Evolutionary conservation across 2,329 filamentous ascomycete species (phyloP).

Genomic region (Colletotrichum sp.): DNA sequence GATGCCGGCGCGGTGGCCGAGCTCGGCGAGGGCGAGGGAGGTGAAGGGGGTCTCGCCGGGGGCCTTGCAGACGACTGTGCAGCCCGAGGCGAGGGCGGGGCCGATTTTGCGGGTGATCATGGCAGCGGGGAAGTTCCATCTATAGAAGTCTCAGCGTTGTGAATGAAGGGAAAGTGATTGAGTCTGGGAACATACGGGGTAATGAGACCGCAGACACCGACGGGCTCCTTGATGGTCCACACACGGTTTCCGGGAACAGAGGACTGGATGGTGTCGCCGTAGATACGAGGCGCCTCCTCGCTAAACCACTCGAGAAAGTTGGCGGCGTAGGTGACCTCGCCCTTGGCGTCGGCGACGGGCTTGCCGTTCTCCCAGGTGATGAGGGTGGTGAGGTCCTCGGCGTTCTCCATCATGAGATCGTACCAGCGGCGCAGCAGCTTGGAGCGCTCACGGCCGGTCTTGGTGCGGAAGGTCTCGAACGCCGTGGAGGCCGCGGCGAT

Average conservation of each 20-base stretch:
- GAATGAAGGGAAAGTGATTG: neutral
- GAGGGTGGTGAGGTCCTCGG: slow-evolving; percentile 79
- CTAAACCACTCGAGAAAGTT: slow-evolving; percentile 83
- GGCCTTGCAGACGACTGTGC: slow-evolving; percentile 91
- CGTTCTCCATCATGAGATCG: slow-evolving; percentile 78
- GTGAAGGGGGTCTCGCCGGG: slow-evolving; percentile 94
- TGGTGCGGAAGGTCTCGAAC: slow-evolving; percentile 72
- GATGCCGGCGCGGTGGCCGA: slow-evolving; percentile 85
- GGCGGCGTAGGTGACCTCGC: slow-evolving; percentile 75
- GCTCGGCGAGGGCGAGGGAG: slow-evolving; percentile 83
- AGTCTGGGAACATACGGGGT: slow-evolving; percentile 60
- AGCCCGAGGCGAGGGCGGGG: slow-evolving; percentile 88
- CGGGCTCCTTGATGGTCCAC: slow-evolving; percentile 80
- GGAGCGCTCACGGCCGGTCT: slow-evolving; percentile 76
- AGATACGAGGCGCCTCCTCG: slow-evolving; percentile 76
- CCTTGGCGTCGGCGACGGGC: slow-evolving; percentile 75
- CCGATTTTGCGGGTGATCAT: slow-evolving; percentile 77
- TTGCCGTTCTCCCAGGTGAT: slow-evolving; percentile 94
- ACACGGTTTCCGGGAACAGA: slow-evolving; percentile 75
- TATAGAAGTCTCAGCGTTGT: slow-evolving; percentile 24
- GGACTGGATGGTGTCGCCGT: slow-evolving; percentile 77
- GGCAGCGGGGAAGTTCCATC: slow-evolving; percentile 84
- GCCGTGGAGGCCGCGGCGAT: slow-evolving; percentile 84
- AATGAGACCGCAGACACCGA: slow-evolving; percentile 83
- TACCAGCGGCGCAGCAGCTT: slow-evolving; percentile 82